Evolutionary conservation across 768 basidiomycete species (phyloP).

Genomic region (Ephemerocybe angulata): DNA sequence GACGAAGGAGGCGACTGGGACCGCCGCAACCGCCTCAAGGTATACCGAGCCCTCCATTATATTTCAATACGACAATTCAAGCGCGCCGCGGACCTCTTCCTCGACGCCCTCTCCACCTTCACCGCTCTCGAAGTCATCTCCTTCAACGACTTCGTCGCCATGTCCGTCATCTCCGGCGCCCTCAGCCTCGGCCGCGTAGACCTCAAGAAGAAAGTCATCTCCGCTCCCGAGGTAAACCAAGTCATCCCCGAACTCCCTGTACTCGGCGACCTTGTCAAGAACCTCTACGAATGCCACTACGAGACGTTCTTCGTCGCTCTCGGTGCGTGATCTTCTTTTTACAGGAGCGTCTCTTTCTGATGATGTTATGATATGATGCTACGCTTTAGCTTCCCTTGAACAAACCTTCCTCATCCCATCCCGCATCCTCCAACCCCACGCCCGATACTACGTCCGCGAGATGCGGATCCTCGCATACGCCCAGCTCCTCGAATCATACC

Average conservation of each 20-base stretch:
- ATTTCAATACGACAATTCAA: conserved; percentile 91
- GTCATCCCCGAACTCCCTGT: conserved; percentile 79
- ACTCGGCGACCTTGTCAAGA: conserved; percentile 80
- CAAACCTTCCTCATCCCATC: conserved; percentile 85
- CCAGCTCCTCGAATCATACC: conserved; percentile 90
- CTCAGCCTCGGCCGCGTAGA: conserved; percentile 78
- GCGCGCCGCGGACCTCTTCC: conserved; percentile 75
- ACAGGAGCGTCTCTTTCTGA: conserved; percentile 1
- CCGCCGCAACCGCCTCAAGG: conserved; percentile 91
- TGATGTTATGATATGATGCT: not conserved
- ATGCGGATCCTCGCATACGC: conserved; percentile 93
- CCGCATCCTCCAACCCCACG: conserved; percentile 79
- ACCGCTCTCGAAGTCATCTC: conserved; percentile 86
- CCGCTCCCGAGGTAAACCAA: conserved; percentile 83
- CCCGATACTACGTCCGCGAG: conserved; percentile 88
- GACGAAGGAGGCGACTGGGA: conserved; percentile 99
- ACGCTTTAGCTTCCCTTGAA: conserved; percentile 68
- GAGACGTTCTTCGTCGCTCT: conserved; percentile 91
- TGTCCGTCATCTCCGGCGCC: conserved; percentile 77
- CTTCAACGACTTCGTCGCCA: conserved; percentile 86
- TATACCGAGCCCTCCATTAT: conserved; percentile 84
- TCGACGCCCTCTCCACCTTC: conserved; percentile 92
- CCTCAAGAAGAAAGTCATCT: conserved; percentile 88
- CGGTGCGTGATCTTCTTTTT: conserved; percentile 41
- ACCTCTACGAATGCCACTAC: conserved; percentile 90